These are phyloP conservation scores for Mucuna pruriens DNA, from an alignment of 306 rosid genomes.

Conservation along the genomic window DNA sequence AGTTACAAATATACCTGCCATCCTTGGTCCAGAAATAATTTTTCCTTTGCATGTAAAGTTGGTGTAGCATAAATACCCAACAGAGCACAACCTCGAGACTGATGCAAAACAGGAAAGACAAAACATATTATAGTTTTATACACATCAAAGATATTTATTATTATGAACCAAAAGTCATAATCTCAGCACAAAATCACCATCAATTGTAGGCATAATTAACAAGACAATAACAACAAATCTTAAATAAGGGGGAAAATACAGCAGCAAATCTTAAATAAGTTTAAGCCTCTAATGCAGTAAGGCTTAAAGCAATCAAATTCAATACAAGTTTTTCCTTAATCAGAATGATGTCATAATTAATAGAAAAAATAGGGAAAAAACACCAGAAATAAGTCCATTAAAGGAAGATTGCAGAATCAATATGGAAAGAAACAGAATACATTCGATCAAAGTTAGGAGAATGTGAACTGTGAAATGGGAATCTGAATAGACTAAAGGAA, in stretches of 20 bases:
- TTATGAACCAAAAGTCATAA: background rate
- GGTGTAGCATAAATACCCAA: conserved; percentile 79
- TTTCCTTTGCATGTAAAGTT: conserved; percentile 75
- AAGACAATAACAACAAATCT: background rate
- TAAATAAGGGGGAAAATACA: background rate
- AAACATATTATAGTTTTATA: conserved; percentile 19
- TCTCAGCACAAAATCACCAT: background rate
- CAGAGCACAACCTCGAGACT: conserved; percentile 88
- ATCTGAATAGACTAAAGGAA: background rate
- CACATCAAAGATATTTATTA: background rate
- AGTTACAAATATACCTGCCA: conserved; percentile 72
- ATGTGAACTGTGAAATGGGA: background rate
- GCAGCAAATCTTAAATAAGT: background rate
- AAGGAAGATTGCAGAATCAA: background rate
- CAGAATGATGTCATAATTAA: background rate
- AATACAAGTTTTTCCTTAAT: background rate
- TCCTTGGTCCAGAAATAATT: conserved; percentile 81
- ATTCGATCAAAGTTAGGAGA: background rate
- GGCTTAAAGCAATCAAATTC: background rate
- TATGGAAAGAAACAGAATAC: background rate
- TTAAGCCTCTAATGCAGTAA: background rate
- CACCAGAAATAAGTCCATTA: background rate
- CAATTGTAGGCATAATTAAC: background rate
- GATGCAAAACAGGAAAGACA: conserved; percentile 29
- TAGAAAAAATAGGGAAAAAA: background rate